Conservation (phyloP, 805 yeast species). For the Candida easanensis region DNA sequence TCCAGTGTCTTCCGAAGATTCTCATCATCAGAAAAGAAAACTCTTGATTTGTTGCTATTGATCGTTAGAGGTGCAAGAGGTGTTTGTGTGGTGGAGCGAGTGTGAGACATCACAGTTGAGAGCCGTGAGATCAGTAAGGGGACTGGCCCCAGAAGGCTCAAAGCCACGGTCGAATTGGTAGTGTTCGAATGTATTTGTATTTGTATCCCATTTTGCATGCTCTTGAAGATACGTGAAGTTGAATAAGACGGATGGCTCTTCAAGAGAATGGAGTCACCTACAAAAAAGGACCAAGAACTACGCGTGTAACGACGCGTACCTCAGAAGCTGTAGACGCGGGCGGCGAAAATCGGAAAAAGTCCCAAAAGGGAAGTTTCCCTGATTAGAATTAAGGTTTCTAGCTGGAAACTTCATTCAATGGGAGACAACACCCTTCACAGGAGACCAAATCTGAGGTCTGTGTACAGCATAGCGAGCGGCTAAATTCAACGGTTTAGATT, state of each 20-base stretch:
- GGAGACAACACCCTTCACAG: too few species aligned
- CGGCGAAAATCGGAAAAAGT: too few species aligned
- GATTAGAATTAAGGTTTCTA: too few species aligned
- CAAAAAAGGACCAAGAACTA: too few species aligned
- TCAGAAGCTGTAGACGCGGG: too few species aligned
- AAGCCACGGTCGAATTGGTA: slow-evolving; percentile 3
- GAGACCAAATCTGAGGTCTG: too few species aligned
- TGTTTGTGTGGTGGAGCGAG: slow-evolving; percentile 13
- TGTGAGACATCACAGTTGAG: slow-evolving; percentile 13
- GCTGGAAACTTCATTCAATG: too few species aligned
- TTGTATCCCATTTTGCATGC: neutral
- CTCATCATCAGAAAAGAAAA: slow-evolving; percentile 12
- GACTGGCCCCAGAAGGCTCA: slow-evolving; percentile 13
- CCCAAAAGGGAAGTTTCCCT: too few species aligned
- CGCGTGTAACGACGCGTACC: too few species aligned
- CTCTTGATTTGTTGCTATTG: slow-evolving; percentile 23
- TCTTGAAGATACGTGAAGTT: neutral
- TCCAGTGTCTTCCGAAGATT: neutral
- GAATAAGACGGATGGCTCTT: neutral
- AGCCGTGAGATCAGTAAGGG: slow-evolving; percentile 15
- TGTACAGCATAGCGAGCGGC: too few species aligned
- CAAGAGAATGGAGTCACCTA: neutral
- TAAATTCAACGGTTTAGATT: too few species aligned
- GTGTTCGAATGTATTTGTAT: neutral
- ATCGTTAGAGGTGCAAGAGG: neutral